Percentiles rank a stretch among this genome's conserved stretches.
Conservation (phyloP, 2,329 filamentous ascomycete genomes). For the Ophiocordyceps camponoti-rufipedis region DNA sequence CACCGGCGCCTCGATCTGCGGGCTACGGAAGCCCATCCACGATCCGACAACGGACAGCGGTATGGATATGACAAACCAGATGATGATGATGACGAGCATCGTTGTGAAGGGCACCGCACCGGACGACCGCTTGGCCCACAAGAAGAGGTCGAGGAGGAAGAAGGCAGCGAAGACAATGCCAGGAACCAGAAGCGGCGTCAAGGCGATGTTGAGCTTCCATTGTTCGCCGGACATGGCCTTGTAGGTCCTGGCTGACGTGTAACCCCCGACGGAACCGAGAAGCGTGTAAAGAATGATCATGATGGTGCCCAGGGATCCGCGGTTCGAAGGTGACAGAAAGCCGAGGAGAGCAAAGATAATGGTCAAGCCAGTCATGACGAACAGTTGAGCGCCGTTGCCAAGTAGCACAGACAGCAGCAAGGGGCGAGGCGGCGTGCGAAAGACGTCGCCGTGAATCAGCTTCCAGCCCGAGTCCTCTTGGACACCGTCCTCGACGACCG, state of each 20-base stretch:
- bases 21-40: slow-evolving; percentile 77
- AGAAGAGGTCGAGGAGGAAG: slow-evolving; percentile 89
- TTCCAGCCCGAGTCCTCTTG: slow-evolving; percentile 99
- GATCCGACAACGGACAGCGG: slow-evolving; percentile 79
- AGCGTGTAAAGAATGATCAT: slow-evolving; percentile 88
- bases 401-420: slow-evolving; percentile 74
- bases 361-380: slow-evolving; percentile 92
- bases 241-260: slow-evolving; percentile 78
- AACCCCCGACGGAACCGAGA: slow-evolving; percentile 83
- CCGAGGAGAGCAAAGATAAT: slow-evolving; percentile 87
- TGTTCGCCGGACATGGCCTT: slow-evolving; percentile 82
- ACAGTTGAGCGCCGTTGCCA: slow-evolving; percentile 87
- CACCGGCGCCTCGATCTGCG: slow-evolving; percentile 58
- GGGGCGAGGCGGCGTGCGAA: slow-evolving; percentile 69
- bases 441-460: slow-evolving; percentile 91
- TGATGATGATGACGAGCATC: slow-evolving; percentile 81
- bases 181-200: slow-evolving; percentile 75
- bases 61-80: slow-evolving; percentile 95
- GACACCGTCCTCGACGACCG: slow-evolving; percentile 71
- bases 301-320: slow-evolving; percentile 81
- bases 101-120: slow-evolving; percentile 92
- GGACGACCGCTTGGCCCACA: slow-evolving; percentile 83
- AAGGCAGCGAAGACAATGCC: slow-evolving; percentile 73
- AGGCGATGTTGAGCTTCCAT: slow-evolving; percentile 85
- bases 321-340: slow-evolving; percentile 89